Percentiles rank a stretch among this genome's conserved stretches.
These are phyloP conservation scores for Schoenoplectus triqueter DNA, from an alignment of 202 grass and related monocot species.

Conservation along the genomic window DNA sequence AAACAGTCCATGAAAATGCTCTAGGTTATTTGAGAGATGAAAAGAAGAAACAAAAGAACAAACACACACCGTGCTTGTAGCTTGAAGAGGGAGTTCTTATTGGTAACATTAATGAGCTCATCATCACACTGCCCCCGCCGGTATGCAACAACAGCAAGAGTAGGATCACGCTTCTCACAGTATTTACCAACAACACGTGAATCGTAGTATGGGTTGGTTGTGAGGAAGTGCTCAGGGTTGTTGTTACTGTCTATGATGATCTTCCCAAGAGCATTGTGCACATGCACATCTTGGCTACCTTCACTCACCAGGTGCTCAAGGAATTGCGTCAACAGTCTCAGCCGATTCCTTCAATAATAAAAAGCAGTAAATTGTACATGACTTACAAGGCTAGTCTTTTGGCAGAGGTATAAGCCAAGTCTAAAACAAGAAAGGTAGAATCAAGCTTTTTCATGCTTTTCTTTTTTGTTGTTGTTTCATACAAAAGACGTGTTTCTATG, in stretches of 20 bases:
- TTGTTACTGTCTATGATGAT: constrained; percentile 99
- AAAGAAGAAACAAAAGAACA: constrained; percentile 8
- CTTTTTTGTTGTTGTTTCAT: not conserved
- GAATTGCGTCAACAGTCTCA: constrained; percentile 81
- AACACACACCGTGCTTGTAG: constrained; percentile 77
- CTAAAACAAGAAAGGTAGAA: not conserved
- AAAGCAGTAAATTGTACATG: constrained; percentile 38
- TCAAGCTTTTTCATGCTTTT: not conserved
- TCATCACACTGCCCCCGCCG: constrained; percentile 91
- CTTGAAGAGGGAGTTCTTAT: constrained; percentile 96
- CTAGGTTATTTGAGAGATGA: constrained; percentile 15
- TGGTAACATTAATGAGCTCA: constrained; percentile 90
- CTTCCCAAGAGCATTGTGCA: constrained; percentile 95
- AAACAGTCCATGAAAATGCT: not conserved
- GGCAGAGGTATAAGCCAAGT: not conserved
- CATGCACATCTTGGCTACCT: constrained; percentile 98
- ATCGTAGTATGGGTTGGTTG: constrained; percentile 96
- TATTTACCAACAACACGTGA: constrained; percentile 97
- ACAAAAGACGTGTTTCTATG: not conserved
- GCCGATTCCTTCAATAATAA: constrained; percentile 71
- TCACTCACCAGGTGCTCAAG: constrained; percentile 93
- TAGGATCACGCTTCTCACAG: constrained; percentile 96
- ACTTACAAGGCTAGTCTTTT: not conserved
- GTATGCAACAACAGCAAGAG: constrained; percentile 95
- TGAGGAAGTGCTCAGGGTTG: constrained; percentile 96